phyloP scores from a whole-genome alignment of 345 rosid genomes.

The Excoecaria cochinchinensis region DNA sequence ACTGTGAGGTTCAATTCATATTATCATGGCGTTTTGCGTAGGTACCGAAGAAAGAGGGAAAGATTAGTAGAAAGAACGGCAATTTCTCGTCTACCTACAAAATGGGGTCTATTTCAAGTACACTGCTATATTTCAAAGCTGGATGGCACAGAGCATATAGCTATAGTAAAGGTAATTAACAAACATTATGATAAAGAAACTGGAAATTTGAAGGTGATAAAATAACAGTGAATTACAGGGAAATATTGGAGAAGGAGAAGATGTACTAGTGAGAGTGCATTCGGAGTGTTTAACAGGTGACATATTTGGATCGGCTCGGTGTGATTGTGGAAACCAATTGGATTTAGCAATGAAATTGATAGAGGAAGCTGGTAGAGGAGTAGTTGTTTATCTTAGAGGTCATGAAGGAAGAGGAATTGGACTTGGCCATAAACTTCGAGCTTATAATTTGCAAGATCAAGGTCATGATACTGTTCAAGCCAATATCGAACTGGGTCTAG shows the following conservation, averaged over 20 bases:
- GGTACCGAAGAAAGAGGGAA: slow-evolving; percentile 83
- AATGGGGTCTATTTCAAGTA: slow-evolving; percentile 75
- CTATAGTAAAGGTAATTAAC: slow-evolving; percentile 61
- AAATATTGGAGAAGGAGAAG: slow-evolving; percentile 68
- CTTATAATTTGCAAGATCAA: slow-evolving; percentile 81
- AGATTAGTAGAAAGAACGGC: slow-evolving; percentile 65
- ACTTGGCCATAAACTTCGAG: slow-evolving; percentile 77
- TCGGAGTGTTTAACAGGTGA: slow-evolving; percentile 90
- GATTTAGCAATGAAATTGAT: slow-evolving; percentile 74
- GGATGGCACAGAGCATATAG: slow-evolving; percentile 76
- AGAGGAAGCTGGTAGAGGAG: slow-evolving; percentile 72
- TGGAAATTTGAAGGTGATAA: background rate
- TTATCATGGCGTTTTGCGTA: too few relatives aligned
- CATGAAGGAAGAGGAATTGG: slow-evolving; percentile 96
- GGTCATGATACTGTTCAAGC: slow-evolving; percentile 95
- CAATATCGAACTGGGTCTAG: slow-evolving; percentile 76
- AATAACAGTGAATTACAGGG: slow-evolving; percentile 39
- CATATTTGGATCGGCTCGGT: slow-evolving; percentile 75
- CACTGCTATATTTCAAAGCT: slow-evolving; percentile 71
- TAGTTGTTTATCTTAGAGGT: slow-evolving; percentile 74
- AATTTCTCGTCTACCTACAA: slow-evolving; percentile 67
- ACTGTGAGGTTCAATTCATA: too few relatives aligned
- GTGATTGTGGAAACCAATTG: slow-evolving; percentile 85
- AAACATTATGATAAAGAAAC: too few relatives aligned
- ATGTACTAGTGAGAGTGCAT: slow-evolving; percentile 83